phyloP scores from a whole-genome alignment of 306 rosid species.

The Cicer yamashitae region DNA sequence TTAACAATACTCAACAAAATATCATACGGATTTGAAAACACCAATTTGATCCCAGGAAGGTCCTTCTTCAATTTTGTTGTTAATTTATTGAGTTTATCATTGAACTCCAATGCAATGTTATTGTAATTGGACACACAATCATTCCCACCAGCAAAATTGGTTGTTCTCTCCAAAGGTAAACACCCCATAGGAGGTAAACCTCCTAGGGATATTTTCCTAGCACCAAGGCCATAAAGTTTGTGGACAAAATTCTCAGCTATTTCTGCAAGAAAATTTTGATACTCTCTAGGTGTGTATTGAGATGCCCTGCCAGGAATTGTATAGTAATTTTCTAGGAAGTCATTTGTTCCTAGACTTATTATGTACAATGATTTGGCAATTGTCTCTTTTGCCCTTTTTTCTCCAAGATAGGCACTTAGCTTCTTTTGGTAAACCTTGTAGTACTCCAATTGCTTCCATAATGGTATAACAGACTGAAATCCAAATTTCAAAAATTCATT shows the following conservation, averaged over 20 bases:
- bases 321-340: constrained; percentile 87
- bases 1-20: constrained; percentile 53
- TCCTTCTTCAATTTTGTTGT: constrained; percentile 55
- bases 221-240: constrained; percentile 70
- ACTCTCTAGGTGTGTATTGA: constrained; percentile 55
- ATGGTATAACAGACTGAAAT: constrained; percentile 84
- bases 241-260: constrained; percentile 69
- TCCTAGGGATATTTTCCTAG: constrained; percentile 82
- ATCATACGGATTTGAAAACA: constrained; percentile 77
- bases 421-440: constrained; percentile 73
- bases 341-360: constrained; percentile 85
- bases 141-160: constrained; percentile 58
- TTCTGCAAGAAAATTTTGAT: constrained; percentile 62
- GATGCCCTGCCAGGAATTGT: constrained; percentile 60
- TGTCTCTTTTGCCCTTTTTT: constrained; percentile 51
- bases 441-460: constrained; percentile 80
- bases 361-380: constrained; percentile 67
- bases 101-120: constrained; percentile 68
- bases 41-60: constrained; percentile 67
- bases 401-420: constrained; percentile 62
- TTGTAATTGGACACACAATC: constrained; percentile 62
- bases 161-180: constrained; percentile 83
- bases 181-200: constrained; percentile 99
- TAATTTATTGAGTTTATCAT: constrained; percentile 64
- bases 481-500: neutral